Evolutionary conservation across 169 alveolate species (phyloP).

Genomic region (Eimeria praecox): DNA sequence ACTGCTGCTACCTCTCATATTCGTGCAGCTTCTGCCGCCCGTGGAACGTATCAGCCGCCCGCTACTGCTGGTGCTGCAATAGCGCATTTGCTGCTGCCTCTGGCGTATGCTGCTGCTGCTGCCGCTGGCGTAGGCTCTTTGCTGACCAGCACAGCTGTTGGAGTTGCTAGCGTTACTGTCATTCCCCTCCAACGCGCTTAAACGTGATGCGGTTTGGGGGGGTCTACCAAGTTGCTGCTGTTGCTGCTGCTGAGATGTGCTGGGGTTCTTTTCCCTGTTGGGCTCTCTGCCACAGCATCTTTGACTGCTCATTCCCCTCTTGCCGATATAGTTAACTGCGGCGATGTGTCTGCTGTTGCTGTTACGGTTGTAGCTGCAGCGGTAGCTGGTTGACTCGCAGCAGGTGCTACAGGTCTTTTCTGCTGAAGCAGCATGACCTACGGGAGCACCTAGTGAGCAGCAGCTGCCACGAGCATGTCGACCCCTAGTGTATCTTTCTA

Average conservation of each 20-base stretch:
- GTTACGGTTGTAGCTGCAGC: not conserved
- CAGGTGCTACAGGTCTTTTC: not conserved
- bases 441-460: not conserved
- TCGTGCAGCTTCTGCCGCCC: slow-evolving; percentile 4
- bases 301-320: not conserved
- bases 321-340: not conserved
- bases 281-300: not conserved
- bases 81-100: not conserved
- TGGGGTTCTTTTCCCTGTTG: not conserved
- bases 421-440: not conserved
- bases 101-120: not conserved
- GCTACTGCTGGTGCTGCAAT: slow-evolving; percentile 39
- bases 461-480: not conserved
- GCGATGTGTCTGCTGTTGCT: slow-evolving; percentile 1
- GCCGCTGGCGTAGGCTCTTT: not conserved
- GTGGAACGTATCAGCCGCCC: not conserved
- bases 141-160: not conserved
- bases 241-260: not conserved
- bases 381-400: not conserved
- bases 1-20: not conserved
- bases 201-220: not conserved
- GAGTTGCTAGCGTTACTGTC: not conserved
- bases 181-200: not conserved
- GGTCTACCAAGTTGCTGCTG: not conserved
- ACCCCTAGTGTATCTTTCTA: not conserved